Percentiles rank a stretch among this genome's conserved stretches.
phyloP scores from a whole-genome alignment of 2,329 filamentous ascomycete species.

The Colletotrichum sp. region DNA sequence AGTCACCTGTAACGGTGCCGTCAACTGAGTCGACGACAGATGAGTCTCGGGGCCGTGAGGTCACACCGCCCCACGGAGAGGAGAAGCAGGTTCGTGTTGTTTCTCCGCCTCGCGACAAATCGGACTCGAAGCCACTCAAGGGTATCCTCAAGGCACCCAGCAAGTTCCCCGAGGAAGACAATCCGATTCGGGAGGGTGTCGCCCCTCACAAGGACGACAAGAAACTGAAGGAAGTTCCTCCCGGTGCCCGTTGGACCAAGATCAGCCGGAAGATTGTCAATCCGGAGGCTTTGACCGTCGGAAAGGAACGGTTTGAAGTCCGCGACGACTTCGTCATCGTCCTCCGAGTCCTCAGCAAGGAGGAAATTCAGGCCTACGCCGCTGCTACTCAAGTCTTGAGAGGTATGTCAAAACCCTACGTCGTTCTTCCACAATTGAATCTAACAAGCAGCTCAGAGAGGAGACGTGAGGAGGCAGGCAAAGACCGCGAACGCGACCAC shows the following conservation, averaged over 20 bases:
- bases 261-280: conserved; percentile 89
- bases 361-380: conserved; percentile 89
- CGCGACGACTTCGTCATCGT: conserved; percentile 95
- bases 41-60: conserved; percentile 47
- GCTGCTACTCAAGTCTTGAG: conserved; percentile 80
- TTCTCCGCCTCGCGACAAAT: conserved; percentile 67
- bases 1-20: conserved; percentile 11
- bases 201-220: conserved; percentile 91
- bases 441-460: conserved; percentile 28
- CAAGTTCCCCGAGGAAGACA: conserved; percentile 85
- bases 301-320: conserved; percentile 91
- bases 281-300: conserved; percentile 81
- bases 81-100: conserved; percentile 69
- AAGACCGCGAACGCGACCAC: conserved; percentile 27
- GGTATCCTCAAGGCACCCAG: conserved; percentile 87
- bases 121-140: conserved; percentile 73
- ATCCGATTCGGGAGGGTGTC: conserved; percentile 85
- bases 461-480: conserved; percentile 34
- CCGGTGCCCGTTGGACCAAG: conserved; percentile 90
- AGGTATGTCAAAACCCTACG: conserved; percentile 57
- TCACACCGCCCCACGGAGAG: conserved; percentile 33
- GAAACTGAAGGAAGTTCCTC: conserved; percentile 71
- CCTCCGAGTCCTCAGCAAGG: conserved; percentile 81
- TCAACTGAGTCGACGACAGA: conserved; percentile 25
- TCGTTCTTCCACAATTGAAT: neutral